Conservation (phyloP, 352 stramenopile genomes). For the Globisporangium polare region DNA sequence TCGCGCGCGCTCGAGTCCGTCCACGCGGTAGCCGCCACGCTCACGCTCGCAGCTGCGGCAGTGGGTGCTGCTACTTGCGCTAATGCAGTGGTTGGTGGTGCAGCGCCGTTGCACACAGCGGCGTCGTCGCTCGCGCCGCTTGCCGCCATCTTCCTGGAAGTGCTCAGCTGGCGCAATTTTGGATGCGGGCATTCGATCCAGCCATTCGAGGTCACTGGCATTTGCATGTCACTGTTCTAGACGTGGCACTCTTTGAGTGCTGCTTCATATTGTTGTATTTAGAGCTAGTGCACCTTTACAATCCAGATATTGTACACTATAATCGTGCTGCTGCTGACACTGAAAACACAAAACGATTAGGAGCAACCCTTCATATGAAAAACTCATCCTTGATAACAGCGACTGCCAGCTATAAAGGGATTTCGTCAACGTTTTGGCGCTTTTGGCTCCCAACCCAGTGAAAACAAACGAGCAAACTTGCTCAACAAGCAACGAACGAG, state of each 20-base stretch:
- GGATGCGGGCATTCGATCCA: background rate
- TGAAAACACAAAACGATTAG: no score
- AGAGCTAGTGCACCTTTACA: no score
- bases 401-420: no score
- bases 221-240: background rate
- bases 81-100: no score
- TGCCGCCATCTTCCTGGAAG: conserved; percentile 1
- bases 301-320: no score
- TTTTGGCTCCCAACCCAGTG: background rate
- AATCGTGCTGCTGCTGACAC: no score
- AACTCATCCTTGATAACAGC: no score
- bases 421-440: no score
- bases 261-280: no score
- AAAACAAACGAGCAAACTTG: background rate
- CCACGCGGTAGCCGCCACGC: conserved; percentile 12
- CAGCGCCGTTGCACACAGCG: background rate
- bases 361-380: no score
- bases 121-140: background rate
- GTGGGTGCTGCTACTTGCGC: background rate
- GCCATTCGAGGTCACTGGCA: no score
- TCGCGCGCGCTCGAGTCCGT: conserved; percentile 44
- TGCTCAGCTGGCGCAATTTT: background rate
- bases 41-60: background rate
- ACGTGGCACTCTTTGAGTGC: no score
- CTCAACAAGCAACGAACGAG: background rate